These are phyloP conservation scores for Dioszegia crocea DNA, from an alignment of 768 basidiomycete genomes.

Conservation along the genomic window DNA sequence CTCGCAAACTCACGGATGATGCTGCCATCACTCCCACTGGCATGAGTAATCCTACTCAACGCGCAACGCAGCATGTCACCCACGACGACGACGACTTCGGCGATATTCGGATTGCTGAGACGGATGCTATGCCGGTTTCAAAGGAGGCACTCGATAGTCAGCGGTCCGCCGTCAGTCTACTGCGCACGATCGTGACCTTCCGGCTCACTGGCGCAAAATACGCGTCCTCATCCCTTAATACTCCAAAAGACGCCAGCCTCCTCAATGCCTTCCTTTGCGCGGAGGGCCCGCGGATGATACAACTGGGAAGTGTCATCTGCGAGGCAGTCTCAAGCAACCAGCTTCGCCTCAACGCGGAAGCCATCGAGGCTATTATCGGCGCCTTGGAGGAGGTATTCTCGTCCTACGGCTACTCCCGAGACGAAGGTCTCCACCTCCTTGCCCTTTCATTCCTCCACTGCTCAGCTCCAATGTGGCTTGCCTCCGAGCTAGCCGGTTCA, in stretches of 20 bases:
- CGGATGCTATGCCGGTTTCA: conserved; percentile 36
- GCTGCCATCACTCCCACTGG: neutral
- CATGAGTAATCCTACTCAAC: no score
- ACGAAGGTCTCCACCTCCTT: conserved; percentile 57
- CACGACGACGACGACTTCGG: conserved; percentile 45
- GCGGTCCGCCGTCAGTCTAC: conserved; percentile 12
- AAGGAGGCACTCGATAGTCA: conserved; percentile 32
- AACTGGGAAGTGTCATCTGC: conserved; percentile 60
- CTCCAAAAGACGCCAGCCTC: conserved; percentile 31
- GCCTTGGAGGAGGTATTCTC: conserved; percentile 57
- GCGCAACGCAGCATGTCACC: neutral
- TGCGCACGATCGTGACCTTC: conserved; percentile 18
- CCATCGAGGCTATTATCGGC: conserved; percentile 58
- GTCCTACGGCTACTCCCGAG: conserved; percentile 59
- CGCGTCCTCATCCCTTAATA: neutral
- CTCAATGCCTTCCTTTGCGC: conserved; percentile 48
- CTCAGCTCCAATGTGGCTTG: conserved; percentile 62
- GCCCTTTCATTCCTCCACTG: conserved; percentile 63
- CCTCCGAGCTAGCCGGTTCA: conserved; percentile 36
- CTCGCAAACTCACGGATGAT: neutral
- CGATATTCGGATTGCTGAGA: conserved; percentile 35
- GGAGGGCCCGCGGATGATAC: conserved; percentile 56
- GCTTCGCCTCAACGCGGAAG: conserved; percentile 57
- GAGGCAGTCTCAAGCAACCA: conserved; percentile 58
- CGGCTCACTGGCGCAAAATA: conserved; percentile 22